A percentile compares a stretch with the other conserved stretches of the same genome.
Evolutionary conservation across 768 basidiomycete genomes (phyloP).

Genomic region (Filobasidium wieringae): DNA sequence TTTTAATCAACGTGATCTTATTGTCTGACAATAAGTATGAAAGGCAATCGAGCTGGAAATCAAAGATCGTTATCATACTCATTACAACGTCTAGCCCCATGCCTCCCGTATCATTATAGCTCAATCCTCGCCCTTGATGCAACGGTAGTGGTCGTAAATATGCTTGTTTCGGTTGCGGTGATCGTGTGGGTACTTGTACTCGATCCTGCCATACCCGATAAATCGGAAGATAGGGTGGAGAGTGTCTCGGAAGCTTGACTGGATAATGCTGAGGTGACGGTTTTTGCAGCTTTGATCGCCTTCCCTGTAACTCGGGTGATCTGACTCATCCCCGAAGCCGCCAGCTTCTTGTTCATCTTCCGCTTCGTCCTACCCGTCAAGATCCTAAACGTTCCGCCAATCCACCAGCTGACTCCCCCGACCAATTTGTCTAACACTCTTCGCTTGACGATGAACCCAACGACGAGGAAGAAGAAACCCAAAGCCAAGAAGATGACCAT

Average conservation of each 20-base stretch:
- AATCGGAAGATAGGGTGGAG: too few species aligned
- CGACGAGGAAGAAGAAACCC: conserved; percentile 68
- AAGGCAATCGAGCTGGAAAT: too few species aligned
- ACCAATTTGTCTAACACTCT: conserved; percentile 69
- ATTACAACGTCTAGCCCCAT: too few species aligned
- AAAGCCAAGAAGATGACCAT: conserved; percentile 69
- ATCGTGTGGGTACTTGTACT: too few species aligned
- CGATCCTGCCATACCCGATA: too few species aligned
- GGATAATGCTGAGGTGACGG: too few species aligned
- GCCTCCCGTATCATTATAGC: background rate
- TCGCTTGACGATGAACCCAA: conserved; percentile 77
- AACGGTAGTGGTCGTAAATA: background rate
- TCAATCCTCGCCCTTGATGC: background rate
- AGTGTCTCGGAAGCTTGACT: too few species aligned
- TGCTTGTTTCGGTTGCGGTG: background rate
- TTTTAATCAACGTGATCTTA: too few species aligned
- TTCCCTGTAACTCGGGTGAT: too few species aligned
- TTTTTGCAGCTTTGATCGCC: background rate
- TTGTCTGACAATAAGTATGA: too few species aligned
- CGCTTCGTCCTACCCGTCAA: conserved; percentile 5
- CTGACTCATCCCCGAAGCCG: too few species aligned
- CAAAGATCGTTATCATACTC: too few species aligned
- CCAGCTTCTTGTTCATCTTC: conserved; percentile 5
- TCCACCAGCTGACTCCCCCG: conserved; percentile 75
- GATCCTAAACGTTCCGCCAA: conserved; percentile 28